Evolutionary conservation across 371 early-diverging fungal genomes (phyloP).

Genomic region (Sanchytrium tribonematis): DNA sequence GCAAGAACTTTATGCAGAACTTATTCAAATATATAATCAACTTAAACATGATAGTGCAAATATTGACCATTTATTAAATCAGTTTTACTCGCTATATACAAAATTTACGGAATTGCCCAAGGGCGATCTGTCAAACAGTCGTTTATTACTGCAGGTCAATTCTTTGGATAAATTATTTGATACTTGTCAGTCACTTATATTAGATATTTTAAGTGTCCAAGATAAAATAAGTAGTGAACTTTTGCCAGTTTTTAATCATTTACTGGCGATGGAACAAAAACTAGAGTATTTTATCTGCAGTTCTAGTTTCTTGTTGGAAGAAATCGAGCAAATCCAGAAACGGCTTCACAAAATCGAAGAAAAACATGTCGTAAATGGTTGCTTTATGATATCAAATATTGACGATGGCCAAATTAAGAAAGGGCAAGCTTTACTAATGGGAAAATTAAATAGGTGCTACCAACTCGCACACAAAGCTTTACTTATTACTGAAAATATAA

Average conservation of each 20-base stretch:
- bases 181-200: neutral
- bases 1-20: neutral
- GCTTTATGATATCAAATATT: neutral
- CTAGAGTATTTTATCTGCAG: neutral
- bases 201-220: neutral
- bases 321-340: neutral
- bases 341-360: neutral
- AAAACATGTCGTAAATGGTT: neutral
- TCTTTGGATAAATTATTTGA: neutral
- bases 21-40: slow-evolving; percentile 1
- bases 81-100: neutral
- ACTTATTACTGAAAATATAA: slow-evolving; percentile 52
- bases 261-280: neutral
- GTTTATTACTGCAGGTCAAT: neutral
- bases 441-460: slow-evolving; percentile 56
- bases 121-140: neutral
- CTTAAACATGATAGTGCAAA: neutral
- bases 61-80: neutral
- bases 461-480: slow-evolving; percentile 49
- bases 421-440: slow-evolving; percentile 55
- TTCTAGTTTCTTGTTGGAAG: neutral
- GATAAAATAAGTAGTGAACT: neutral
- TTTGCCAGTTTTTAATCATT: neutral
- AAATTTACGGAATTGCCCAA: neutral
- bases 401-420: slow-evolving; percentile 31